Evolutionary conservation across 116 monocot species (phyloP), one percentile per base, ranked within the genome.

Genomic region (Papilionanthe hybrid): DNA sequence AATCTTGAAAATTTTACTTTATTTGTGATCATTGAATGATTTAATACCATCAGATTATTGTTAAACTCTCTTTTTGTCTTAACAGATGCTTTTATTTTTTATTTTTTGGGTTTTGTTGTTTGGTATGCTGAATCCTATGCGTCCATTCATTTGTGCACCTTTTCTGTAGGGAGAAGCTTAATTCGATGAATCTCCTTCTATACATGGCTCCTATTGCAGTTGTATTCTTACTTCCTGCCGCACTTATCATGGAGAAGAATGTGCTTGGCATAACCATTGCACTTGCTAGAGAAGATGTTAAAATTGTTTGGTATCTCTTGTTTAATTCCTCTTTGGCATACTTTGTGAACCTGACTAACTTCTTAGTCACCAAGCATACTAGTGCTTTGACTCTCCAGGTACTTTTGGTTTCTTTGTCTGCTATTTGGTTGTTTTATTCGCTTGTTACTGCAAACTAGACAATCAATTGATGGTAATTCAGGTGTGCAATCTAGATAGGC

Each of bases 371-470:
- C 43, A 95, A 93, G 55, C 95, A 95, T 77, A 95, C 95, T 28
- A 95, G 95, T 81, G 86, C 95, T 78, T 85, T 95, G 84, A 95
- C 95, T 63, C 95, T 95, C 41, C 95, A 95, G 95, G 95, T 95
- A 86, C 78, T 50, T 19, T 20, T 53, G 42, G 20, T 44, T 20
- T 63, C 48, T 23, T 66, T 78, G 30, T 17, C 11, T 30, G 17
- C 13, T 32, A 22, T 60, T 29, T 69, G 1, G 17, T 13, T 69
- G 28, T 5, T 32, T 69, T 15, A 17, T 69, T 69, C 15, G 69
- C 30, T 37, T 69, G 13, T 30, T 69, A 3, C 69, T 69, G 37
- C 32, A 69, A 69, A 30, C 69, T 69, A 69, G 1, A 9, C 65
- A 25, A 65, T 65, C 65, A 65, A 65, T 65, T 22, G 27, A 25